Evolutionary conservation across 768 basidiomycete genomes (phyloP), one percentile per base, ranked within the genome.

Genomic region (Pisolithus albus): DNA sequence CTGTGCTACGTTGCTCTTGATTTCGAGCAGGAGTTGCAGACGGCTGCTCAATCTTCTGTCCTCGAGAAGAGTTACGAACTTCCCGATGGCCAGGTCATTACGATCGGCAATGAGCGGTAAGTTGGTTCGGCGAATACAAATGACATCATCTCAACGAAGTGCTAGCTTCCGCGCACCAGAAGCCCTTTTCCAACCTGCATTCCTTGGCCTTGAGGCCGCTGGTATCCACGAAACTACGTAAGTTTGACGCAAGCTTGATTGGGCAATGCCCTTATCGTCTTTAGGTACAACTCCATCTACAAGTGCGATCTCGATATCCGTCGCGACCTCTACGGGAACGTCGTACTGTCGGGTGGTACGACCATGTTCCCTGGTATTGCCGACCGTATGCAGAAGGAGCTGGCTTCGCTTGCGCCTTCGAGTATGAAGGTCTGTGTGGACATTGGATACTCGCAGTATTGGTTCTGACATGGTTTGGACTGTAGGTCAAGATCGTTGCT

Each of bases 291-390:
- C 72, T 83, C 83, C 24, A 76, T 80, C 67, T 66, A 66, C 61
- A 79, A 76, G 68, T 81, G 88, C 64, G 88, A 91, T 70, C 74
- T 88, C 49, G 86, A 95, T 57, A 66, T 67, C n/a, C 66, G 66
- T 61, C 67, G 68, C 39, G 66, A 67, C 11, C 28, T 67, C 26
- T 67, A 67, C 10, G 66, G 66, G n/a, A 67, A 67, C 13, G 66
- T 69, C n/a, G 70, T 69, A 13, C 71, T 82, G 61, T 79, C 79
- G 52, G 91, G 91, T 64, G 91, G 91, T 65, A 89, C 88, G 56
- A 92, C 90, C 64, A 93, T 94, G 91, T 93, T 92, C 87, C 84
- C 88, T 60, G 92, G 92, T 76, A 93, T 95, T 62, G 82, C 91
- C 60, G 92, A 95, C 72, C 87, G 92, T 63, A 90, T 95, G 89